Base-by-base conservation (phyloP, 106 monocot genomes). In the Phalaenopsis aphrodite region DNA sequence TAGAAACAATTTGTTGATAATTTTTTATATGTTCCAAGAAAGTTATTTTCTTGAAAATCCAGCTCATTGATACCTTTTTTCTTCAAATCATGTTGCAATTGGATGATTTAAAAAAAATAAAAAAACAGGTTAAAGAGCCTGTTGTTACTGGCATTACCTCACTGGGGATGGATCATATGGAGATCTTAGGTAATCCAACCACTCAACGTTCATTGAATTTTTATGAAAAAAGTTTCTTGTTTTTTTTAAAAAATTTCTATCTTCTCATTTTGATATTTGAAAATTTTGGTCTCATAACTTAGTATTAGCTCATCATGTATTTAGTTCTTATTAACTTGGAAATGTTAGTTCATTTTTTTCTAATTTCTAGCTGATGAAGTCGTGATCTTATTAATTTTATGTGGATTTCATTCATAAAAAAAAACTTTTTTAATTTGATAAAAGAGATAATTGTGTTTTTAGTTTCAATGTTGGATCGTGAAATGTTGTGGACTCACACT, bases 91-190 rank as follows among this genome's bases (percentile, higher is more conserved):
- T 45, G 12, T 77, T 72, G 39, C 18, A 78, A 21, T 55, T 84
- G 46, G 23, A 42, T 71, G 4, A 64, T 24, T 61, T 19, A 21
- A 61, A 61, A 61, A 42, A 30, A 65, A 39, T 23, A 47, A 80
- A 48, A 52, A 52, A 84, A 75, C 80, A 93, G 93, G 82, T 93
- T 56, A 84, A 85, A 69, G 85, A 85, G 69, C 93, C 93, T 71
- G 80, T 93, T 78, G 90, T 93, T 76, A 90, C 90, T 86, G 93
- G 93, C 30, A 81, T 93, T 81, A 84, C 87, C 69, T 91, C 90
- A 17, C 88, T 93, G 57, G 90, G 93, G 43, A 82, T 87, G 83
- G 90, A 93, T 85, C 93, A 93, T 77, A 91, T 83, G 84, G 90
- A 93, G 74, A 89, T 93, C 58, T 77, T 93, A 82, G 93, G 93